phyloP scores from a whole-genome alignment of 148 eudicot genomes.

The Rhododendron simsii region DNA sequence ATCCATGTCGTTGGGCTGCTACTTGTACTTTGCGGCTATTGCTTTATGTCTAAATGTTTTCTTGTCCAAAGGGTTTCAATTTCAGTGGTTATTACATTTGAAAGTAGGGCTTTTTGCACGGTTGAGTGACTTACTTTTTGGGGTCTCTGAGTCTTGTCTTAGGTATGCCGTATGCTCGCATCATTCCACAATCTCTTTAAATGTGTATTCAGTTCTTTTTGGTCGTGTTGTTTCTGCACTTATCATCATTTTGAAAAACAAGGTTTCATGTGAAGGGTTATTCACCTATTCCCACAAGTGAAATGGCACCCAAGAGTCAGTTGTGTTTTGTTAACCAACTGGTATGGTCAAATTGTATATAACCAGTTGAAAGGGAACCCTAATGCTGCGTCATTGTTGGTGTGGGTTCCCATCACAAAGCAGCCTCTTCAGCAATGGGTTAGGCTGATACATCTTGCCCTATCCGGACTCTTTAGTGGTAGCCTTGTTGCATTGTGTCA shows the following conservation, averaged over 20 bases:
- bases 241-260: neutral
- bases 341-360: neutral
- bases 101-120: conserved; percentile 1
- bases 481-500: neutral
- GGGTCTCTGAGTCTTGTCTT: neutral
- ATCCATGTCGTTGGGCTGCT: neutral
- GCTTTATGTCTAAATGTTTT: neutral
- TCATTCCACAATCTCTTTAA: neutral
- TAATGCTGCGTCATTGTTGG: neutral
- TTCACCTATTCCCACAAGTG: neutral
- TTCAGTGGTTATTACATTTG: neutral
- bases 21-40: neutral
- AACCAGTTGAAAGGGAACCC: neutral
- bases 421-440: neutral
- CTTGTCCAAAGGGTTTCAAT: neutral
- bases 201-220: neutral
- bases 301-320: neutral
- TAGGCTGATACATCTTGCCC: neutral
- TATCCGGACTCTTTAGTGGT: neutral
- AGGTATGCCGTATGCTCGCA: neutral
- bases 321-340: neutral
- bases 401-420: neutral
- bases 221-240: neutral
- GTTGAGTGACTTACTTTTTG: neutral
- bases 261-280: neutral